A percentile compares a stretch with the other conserved stretches of the same genome.
Evolutionary conservation across 2,329 filamentous ascomycete genomes (phyloP).

Genomic region (Mycocentrospora acerina): DNA sequence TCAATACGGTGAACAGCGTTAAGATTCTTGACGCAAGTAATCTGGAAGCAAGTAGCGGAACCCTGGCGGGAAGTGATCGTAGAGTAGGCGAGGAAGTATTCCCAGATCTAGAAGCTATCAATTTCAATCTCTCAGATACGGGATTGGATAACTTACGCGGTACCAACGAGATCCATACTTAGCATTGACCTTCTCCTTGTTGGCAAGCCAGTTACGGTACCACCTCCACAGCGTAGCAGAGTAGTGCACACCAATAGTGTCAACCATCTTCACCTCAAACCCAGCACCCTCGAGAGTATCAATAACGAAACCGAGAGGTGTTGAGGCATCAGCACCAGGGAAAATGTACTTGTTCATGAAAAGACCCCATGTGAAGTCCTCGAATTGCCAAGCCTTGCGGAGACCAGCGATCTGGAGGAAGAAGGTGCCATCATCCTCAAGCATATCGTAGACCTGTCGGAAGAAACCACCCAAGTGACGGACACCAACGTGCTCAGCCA

Average conservation of each 20-base stretch:
- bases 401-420: conserved; percentile 95
- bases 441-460: conserved; percentile 88
- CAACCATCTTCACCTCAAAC: conserved; percentile 87
- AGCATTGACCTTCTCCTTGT: conserved; percentile 85
- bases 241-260: conserved; percentile 96
- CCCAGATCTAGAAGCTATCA: conserved; percentile 70
- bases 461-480: conserved; percentile 81
- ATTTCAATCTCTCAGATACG: too few species aligned
- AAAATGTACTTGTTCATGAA: conserved; percentile 99
- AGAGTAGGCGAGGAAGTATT: conserved; percentile 84
- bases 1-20: conserved; percentile 82
- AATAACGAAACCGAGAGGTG: conserved; percentile 84
- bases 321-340: conserved; percentile 93
- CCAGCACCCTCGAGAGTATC: conserved; percentile 82
- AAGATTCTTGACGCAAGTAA: conserved; percentile 85
- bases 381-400: conserved; percentile 94
- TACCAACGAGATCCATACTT: conserved; percentile 98
- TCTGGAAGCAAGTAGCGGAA: conserved; percentile 82
- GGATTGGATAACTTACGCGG: conserved; percentile 63
- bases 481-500: conserved; percentile 98
- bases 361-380: conserved; percentile 95
- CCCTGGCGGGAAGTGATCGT: conserved; percentile 84
- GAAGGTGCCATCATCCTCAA: conserved; percentile 93
- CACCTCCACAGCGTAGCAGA: conserved; percentile 95
- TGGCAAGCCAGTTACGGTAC: conserved; percentile 98